phyloP scores from a whole-genome alignment of 2,329 filamentous ascomycete genomes.

The Pestalotiopsis sp. region DNA sequence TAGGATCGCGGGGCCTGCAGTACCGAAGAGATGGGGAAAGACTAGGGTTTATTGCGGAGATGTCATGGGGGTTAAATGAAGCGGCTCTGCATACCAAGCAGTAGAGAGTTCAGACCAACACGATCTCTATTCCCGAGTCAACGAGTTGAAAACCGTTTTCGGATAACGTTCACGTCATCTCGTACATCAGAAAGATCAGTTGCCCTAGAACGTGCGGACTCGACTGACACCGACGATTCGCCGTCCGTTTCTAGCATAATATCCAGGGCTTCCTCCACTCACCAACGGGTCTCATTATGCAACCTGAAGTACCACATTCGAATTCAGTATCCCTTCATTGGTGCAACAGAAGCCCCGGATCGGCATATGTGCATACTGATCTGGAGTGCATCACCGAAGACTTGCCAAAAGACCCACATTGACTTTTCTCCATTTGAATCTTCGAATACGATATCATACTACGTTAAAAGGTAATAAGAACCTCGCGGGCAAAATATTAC shows the following conservation, averaged over 20 bases:
- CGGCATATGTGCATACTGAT: background rate
- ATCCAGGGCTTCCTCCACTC: background rate
- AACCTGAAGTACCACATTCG: background rate
- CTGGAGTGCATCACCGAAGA: background rate
- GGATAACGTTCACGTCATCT: background rate
- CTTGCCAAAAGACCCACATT: background rate
- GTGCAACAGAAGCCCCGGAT: background rate
- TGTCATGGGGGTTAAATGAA: background rate
- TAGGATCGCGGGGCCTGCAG: background rate
- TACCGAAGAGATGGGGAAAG: background rate
- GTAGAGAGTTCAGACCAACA: background rate
- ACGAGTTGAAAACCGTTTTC: background rate
- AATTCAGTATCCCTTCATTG: background rate
- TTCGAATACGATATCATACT: background rate
- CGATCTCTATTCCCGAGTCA: background rate
- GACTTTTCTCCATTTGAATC: background rate
- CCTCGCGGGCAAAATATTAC: background rate
- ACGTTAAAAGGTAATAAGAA: background rate
- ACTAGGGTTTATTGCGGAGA: background rate
- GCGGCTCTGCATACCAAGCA: background rate
- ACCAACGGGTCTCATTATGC: background rate
- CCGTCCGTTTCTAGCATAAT: background rate
- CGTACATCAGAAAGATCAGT: background rate
- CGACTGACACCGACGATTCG: background rate
- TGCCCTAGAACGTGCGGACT: background rate